Percentiles rank a stretch among this genome's conserved stretches.
phyloP scores from a whole-genome alignment of 2,329 filamentous ascomycete genomes.

The Talaromyces verruculosus region DNA sequence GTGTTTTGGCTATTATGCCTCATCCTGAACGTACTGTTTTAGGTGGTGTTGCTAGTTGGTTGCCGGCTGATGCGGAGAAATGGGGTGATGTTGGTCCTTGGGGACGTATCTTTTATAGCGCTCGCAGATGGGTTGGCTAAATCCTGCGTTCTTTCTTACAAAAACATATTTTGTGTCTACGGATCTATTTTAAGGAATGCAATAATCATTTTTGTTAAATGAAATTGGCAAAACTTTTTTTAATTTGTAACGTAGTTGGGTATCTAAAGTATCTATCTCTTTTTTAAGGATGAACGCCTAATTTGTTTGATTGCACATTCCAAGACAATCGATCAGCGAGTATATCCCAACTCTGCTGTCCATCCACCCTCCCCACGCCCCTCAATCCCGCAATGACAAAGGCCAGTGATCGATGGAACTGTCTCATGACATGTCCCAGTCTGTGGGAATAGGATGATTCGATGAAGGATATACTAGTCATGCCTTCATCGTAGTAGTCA shows the following conservation, averaged over 20 bases:
- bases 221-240: neutral
- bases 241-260: neutral
- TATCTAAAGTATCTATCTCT: conserved; percentile 2
- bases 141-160: neutral
- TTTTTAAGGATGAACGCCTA: neutral
- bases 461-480: conserved; percentile 38
- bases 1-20: conserved; percentile 87
- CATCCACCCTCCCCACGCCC: conserved; percentile 71
- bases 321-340: conserved; percentile 75
- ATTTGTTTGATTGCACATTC: conserved; percentile 26
- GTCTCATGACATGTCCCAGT: conserved; percentile 57
- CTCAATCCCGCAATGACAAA: conserved; percentile 74
- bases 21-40: conserved; percentile 89
- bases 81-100: conserved; percentile 85
- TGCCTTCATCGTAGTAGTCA: conserved; percentile 42
- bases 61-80: conserved; percentile 62
- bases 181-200: neutral
- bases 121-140: conserved; percentile 76
- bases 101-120: conserved; percentile 82
- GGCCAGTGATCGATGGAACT: conserved; percentile 64
- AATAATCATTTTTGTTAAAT: neutral
- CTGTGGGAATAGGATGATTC: conserved; percentile 52
- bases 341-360: conserved; percentile 73
- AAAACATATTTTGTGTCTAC: conserved; percentile 4
- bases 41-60: conserved; percentile 73